Evolutionary conservation across 108 stramenopile genomes (phyloP).

Genomic region (Phaeodactylum tricornutum): DNA sequence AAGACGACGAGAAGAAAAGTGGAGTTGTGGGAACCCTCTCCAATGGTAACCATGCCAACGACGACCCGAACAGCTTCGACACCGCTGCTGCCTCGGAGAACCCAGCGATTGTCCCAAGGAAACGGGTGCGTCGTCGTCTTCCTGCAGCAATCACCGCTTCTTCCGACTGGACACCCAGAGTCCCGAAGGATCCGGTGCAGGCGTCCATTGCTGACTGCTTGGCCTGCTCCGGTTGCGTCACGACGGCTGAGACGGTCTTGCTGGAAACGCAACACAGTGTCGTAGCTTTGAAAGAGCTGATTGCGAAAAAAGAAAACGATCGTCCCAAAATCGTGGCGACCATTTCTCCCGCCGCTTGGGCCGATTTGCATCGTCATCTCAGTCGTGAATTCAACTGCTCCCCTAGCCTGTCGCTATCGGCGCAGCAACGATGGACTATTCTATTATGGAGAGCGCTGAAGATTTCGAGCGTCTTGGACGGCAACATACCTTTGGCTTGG

Average conservation of each 20-base stretch:
- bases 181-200: constrained; percentile 28
- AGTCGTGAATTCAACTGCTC: background rate
- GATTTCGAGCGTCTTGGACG: constrained; percentile 62
- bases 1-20: background rate
- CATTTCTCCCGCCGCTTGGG: constrained; percentile 61
- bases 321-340: constrained; percentile 15
- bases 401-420: background rate
- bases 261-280: constrained; percentile 83
- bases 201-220: constrained; percentile 96
- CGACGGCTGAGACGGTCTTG: constrained; percentile 96
- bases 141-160: constrained; percentile 4
- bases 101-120: background rate
- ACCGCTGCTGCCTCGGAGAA: too few species aligned
- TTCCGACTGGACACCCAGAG: constrained; percentile 8
- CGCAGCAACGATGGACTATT: constrained; percentile 17
- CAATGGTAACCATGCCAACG: background rate
- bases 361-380: constrained; percentile 64
- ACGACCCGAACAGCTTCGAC: background rate
- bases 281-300: constrained; percentile 20
- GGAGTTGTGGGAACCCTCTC: background rate
- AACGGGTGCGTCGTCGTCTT: too few species aligned
- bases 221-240: constrained; percentile 97
- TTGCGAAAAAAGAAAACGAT: background rate
- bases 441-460: constrained; percentile 39
- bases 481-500: constrained; percentile 55